Conservation (phyloP, 1,284 basidiomycete genomes). For the Heterobasidion irregulare region DNA sequence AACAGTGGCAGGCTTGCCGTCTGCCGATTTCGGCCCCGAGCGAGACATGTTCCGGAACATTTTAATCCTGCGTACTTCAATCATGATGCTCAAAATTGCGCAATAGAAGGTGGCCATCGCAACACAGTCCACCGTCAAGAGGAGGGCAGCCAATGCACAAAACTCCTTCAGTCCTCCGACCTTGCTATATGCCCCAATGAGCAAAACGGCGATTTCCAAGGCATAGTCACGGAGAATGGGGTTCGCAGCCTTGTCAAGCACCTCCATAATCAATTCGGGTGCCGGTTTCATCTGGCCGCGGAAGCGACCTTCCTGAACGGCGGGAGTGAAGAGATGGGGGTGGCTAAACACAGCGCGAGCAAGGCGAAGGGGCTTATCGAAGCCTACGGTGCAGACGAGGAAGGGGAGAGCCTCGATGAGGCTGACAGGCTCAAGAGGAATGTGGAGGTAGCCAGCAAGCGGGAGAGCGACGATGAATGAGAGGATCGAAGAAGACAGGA, state of each 20-base stretch:
- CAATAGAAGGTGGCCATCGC: conserved; percentile 89
- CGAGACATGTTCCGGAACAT: conserved; percentile 22
- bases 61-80: conserved; percentile 63
- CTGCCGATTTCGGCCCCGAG: conserved; percentile 19
- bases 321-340: conserved; percentile 59
- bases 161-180: conserved; percentile 92
- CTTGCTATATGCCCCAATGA: conserved; percentile 81
- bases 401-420: conserved; percentile 95
- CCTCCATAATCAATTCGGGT: conserved; percentile 78
- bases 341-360: conserved; percentile 88
- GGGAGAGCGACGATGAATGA: conserved; percentile 86
- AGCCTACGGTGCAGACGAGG: conserved; percentile 95
- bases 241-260: conserved; percentile 51
- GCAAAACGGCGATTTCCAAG: conserved; percentile 85
- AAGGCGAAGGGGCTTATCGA: conserved; percentile 93
- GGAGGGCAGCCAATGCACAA: conserved; percentile 87
- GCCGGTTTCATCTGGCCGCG: conserved; percentile 63
- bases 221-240: conserved; percentile 89
- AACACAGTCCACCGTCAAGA: conserved; percentile 82
- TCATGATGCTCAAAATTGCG: conserved; percentile 87
- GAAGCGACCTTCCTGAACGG: conserved; percentile 32
- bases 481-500: conserved; percentile 80
- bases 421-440: conserved; percentile 88
- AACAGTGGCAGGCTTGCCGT: conserved; percentile 10
- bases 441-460: conserved; percentile 74